Percentiles rank a stretch among this genome's conserved stretches.
phyloP scores from a whole-genome alignment of 495 filamentous ascomycete species.

The Parmelia sp. region DNA sequence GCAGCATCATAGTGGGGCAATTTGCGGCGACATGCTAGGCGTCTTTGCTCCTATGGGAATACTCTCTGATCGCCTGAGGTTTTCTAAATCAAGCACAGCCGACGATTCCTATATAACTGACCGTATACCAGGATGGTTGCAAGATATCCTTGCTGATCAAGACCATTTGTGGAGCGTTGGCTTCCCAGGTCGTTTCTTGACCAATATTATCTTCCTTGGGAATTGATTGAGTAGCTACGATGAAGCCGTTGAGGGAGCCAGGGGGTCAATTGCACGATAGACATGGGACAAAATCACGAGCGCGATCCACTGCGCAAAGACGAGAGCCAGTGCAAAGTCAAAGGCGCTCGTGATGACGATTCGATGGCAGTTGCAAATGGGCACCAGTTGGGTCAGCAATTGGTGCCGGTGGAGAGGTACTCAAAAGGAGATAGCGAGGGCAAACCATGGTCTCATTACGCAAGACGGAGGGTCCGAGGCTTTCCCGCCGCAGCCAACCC shows the following conservation, averaged over 20 bases:
- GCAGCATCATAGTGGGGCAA: neutral
- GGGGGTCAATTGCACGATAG: too few species aligned
- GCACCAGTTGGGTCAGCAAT: neutral
- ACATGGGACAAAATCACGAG: neutral
- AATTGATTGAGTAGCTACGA: neutral
- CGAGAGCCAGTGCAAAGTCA: neutral
- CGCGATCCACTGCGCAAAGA: neutral
- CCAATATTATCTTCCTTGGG: neutral
- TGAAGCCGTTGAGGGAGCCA: too few species aligned
- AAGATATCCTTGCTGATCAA: neutral
- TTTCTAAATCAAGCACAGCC: neutral
- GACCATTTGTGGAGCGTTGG: neutral
- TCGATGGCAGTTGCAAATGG: neutral
- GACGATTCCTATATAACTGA: neutral
- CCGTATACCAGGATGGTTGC: neutral
- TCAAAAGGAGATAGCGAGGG: neutral
- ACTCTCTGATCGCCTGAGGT: neutral
- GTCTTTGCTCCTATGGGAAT: too few species aligned
- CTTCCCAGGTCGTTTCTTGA: neutral
- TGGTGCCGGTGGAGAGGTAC: neutral
- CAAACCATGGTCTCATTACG: neutral
- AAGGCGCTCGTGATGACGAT: neutral
- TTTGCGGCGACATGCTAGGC: neutral
- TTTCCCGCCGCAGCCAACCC: conserved; percentile 3
- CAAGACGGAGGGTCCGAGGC: conserved; percentile 4